Evolutionary conservation across 768 basidiomycete species (phyloP), one percentile per base, ranked within the genome.

Genomic region (Kwoniella dendrophila): DNA sequence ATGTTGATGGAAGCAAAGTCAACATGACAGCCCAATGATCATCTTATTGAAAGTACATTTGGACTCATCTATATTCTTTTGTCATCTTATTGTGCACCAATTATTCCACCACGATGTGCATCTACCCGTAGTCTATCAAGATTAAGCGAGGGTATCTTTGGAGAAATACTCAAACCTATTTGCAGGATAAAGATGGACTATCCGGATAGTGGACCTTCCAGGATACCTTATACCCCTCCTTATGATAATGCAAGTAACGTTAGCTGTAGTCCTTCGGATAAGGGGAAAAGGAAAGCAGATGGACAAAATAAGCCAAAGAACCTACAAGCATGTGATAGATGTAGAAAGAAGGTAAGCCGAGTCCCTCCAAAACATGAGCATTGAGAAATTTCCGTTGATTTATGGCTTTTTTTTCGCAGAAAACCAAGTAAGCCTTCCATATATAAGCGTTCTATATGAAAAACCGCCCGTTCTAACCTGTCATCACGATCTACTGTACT

Each of bases 251-350:
- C 24, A 10, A 27, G 36, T 40, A n/a, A 54, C 8, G 53, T n/a
- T 18, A 29, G 18, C 56, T 36, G 20, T 16, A 36, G 1, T 38
- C 41, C 56, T 18, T 24, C 33, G 26, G 47, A 58, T 14, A 58
- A 50, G 56, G 54, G 61, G 20, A 51, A 63, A 40, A 47, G 51
- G 16, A 32, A 51, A 47, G 49, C 53, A 22, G 54, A 63, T 29
- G 48, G 53, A 16, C 45, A 40, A 27, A 26, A 41, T 6, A 44
- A 32, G 43, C 62, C 55, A 5, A 63, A 63, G 27, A 63, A 52
- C 29, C 36, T 63, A 16, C 62, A 58, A 32, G 62, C 62, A 44
- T 63, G 62, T 50, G 62, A 63, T 54, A 57, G 62, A 44, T 63
- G 62, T 53, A 48, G 62, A 14, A 52, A 49, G 3, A 63, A 63